Conservation (phyloP, 805 yeast genomes). For the Candida xiaguanensis region DNA sequence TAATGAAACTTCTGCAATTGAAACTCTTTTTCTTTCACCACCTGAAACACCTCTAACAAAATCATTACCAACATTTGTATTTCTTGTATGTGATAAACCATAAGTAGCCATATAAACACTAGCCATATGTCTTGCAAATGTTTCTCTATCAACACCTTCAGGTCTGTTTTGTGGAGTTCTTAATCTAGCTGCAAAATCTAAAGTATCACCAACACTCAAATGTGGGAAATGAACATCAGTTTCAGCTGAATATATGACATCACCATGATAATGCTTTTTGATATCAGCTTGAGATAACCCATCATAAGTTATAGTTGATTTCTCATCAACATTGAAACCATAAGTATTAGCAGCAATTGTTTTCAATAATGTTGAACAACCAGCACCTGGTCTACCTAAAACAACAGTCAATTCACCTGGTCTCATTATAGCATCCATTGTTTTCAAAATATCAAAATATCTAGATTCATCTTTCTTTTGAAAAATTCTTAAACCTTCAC, state of each 20-base stretch:
- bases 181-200: constrained; percentile 52
- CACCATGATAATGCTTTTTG: constrained; percentile 30
- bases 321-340: constrained; percentile 32
- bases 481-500: constrained; percentile 15
- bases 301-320: constrained; percentile 30
- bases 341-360: constrained; percentile 36
- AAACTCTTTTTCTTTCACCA: constrained; percentile 70
- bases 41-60: constrained; percentile 69
- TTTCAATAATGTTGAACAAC: constrained; percentile 38
- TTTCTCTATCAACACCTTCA: constrained; percentile 31
- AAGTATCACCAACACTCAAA: constrained; percentile 52
- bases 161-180: constrained; percentile 42
- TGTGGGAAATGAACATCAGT: constrained; percentile 56
- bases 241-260: constrained; percentile 46
- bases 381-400: constrained; percentile 41
- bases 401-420: constrained; percentile 41
- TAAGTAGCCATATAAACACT: constrained; percentile 42
- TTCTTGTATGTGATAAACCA: constrained; percentile 56
- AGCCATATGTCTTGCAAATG: constrained; percentile 39
- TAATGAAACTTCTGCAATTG: constrained; percentile 61
- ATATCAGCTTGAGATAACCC: constrained; percentile 30
- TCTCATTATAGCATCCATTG: constrained; percentile 32
- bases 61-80: constrained; percentile 66
- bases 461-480: constrained; percentile 20
- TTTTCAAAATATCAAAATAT: constrained; percentile 29